Percentiles rank a stretch among this genome's conserved stretches.
Conservation (phyloP, 1,284 basidiomycete species). For the Megacollybia platyphylla region DNA sequence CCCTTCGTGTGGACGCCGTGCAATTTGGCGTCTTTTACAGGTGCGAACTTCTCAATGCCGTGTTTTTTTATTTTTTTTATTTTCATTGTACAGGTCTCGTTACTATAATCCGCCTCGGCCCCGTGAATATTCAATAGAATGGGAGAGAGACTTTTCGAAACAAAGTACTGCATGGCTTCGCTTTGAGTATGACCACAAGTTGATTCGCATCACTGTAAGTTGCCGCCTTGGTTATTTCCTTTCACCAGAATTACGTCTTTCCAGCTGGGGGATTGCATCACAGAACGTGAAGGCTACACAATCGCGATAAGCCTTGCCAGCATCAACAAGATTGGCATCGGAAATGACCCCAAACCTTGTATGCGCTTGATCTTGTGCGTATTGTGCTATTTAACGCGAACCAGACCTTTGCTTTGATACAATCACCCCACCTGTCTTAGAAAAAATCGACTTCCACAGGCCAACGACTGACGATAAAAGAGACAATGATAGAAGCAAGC, state of each 20-base stretch:
- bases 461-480: conserved; percentile 24
- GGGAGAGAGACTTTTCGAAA: conserved; percentile 28
- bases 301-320: conserved; percentile 43
- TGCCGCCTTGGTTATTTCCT: conserved; percentile 1
- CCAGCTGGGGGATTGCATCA: conserved; percentile 43
- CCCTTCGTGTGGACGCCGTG: conserved; percentile 39
- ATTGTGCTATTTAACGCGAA: conserved; percentile 14
- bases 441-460: conserved; percentile 43
- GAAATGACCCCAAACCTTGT: conserved; percentile 37
- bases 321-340: conserved; percentile 45
- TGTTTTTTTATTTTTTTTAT: too few relatives aligned
- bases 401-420: conserved; percentile 56
- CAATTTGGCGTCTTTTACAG: conserved; percentile 51
- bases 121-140: conserved; percentile 56
- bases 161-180: conserved; percentile 37
- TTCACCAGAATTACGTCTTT: conserved; percentile 2
- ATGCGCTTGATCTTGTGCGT: conserved; percentile 10
- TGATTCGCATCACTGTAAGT: conserved; percentile 43
- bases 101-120: conserved; percentile 15
- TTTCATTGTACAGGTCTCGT: too few relatives aligned
- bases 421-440: conserved; percentile 46
- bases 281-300: conserved; percentile 34
- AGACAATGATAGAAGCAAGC: conserved; percentile 32
- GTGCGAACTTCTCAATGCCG: too few relatives aligned
- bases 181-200: conserved; percentile 55